phyloP scores from a whole-genome alignment of 2,329 filamentous ascomycete genomes.

The Sarocladium oryzae region DNA sequence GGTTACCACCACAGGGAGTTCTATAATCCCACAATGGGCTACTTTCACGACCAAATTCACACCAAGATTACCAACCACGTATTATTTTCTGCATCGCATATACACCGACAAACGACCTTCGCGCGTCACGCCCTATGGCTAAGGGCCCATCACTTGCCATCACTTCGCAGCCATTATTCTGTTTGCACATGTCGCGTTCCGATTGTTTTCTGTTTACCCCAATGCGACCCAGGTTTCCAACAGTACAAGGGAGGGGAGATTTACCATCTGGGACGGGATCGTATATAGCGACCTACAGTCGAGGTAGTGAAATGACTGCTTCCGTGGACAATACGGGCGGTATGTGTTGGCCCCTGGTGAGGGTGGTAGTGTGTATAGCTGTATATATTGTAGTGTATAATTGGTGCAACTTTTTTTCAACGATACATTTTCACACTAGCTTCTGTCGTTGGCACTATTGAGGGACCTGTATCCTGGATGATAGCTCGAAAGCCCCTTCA shows the following conservation, averaged over 20 bases:
- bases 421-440: background rate
- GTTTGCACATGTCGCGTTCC: background rate
- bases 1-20: background rate
- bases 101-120: background rate
- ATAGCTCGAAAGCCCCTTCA: too few species aligned
- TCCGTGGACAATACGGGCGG: background rate
- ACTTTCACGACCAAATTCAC: conserved; percentile 3
- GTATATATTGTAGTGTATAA: conserved; percentile 32
- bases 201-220: background rate
- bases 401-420: conserved; percentile 19
- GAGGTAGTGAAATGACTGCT: background rate
- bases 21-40: background rate
- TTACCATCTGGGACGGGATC: background rate
- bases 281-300: background rate
- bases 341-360: background rate
- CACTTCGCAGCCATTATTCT: background rate
- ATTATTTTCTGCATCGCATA: conserved; percentile 1
- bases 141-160: background rate
- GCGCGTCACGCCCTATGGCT: background rate
- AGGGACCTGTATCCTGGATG: too few species aligned
- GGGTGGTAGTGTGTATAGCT: conserved; percentile 17
- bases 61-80: background rate
- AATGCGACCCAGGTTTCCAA: background rate
- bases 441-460: too few species aligned
- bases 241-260: background rate